Conservation (phyloP, 73 alveolate genomes). For the Paramecium sexaurelia region DNA sequence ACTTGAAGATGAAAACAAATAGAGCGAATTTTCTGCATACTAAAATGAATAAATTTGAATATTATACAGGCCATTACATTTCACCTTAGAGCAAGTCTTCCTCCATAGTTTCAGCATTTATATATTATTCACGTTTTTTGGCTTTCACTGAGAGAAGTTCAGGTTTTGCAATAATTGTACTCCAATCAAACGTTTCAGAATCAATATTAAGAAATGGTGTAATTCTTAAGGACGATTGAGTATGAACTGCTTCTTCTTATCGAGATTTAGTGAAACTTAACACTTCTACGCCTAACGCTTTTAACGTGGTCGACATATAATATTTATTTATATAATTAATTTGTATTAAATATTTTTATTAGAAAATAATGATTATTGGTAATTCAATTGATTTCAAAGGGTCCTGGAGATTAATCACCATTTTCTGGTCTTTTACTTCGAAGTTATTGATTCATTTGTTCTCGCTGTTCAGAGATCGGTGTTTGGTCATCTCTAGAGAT, state of each 20-base stretch:
- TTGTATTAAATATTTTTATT: not conserved
- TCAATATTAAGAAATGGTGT: not conserved
- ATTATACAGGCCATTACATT: conserved; percentile 20
- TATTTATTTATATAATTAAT: not conserved
- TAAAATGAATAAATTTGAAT: not conserved
- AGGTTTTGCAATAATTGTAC: conserved; percentile 9
- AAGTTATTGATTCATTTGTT: not conserved
- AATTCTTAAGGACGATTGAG: not conserved
- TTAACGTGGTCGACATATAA: conserved; percentile 20
- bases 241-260: not conserved
- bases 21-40: conserved; percentile 29
- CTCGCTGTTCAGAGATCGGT: not conserved
- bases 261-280: not conserved
- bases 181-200: conserved; percentile 46
- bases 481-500: not conserved
- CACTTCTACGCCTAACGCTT: conserved; percentile 42
- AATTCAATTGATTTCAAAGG: not conserved
- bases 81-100: not conserved
- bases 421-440: not conserved
- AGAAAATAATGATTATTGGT: not conserved
- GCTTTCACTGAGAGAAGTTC: conserved; percentile 1
- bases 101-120: not conserved
- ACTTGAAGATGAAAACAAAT: not conserved
- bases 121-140: not conserved
- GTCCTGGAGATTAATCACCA: not conserved